Conservation (phyloP, 345 rosid species). For the Salix dunnii region DNA sequence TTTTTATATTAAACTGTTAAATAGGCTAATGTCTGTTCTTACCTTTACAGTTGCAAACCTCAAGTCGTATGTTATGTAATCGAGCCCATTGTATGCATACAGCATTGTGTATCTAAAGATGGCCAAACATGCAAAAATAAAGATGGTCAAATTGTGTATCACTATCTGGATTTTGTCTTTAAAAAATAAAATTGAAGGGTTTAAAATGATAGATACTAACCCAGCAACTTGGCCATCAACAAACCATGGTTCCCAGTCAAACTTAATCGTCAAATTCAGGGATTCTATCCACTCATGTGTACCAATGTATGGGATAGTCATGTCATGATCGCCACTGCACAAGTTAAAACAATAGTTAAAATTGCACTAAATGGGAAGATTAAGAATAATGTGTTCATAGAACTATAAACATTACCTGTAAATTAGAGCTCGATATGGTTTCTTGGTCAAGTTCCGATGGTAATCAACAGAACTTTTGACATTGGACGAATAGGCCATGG, state of each 20-base stretch:
- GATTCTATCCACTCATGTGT: conserved; percentile 29
- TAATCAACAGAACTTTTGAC: background rate
- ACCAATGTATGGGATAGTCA: conserved; percentile 29
- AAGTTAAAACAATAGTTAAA: background rate
- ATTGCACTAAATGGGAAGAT: background rate
- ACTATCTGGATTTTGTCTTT: no score
- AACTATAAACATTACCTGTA: conserved; percentile 10
- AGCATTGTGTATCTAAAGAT: conserved; percentile 8
- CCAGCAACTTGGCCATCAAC: conserved; percentile 35
- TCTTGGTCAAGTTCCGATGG: conserved; percentile 22
- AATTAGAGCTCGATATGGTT: conserved; percentile 23
- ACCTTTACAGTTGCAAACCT: conserved; percentile 31
- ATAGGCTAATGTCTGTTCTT: background rate
- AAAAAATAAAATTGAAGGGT: background rate
- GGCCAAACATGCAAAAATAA: background rate
- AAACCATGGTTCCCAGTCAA: conserved; percentile 34
- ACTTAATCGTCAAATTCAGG: conserved; percentile 19
- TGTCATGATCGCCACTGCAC: conserved; percentile 38
- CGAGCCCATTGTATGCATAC: background rate
- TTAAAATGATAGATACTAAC: conserved; percentile 13
- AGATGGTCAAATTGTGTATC: no score
- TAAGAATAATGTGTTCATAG: no score
- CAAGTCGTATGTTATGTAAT: background rate
- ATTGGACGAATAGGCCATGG: conserved; percentile 18
- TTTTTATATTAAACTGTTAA: no score